Percentiles rank a stretch among this genome's conserved stretches.
These are phyloP conservation scores for Dactylellina parvicollis DNA, from an alignment of 2,329 filamentous ascomycete genomes.

Conservation along the genomic window DNA sequence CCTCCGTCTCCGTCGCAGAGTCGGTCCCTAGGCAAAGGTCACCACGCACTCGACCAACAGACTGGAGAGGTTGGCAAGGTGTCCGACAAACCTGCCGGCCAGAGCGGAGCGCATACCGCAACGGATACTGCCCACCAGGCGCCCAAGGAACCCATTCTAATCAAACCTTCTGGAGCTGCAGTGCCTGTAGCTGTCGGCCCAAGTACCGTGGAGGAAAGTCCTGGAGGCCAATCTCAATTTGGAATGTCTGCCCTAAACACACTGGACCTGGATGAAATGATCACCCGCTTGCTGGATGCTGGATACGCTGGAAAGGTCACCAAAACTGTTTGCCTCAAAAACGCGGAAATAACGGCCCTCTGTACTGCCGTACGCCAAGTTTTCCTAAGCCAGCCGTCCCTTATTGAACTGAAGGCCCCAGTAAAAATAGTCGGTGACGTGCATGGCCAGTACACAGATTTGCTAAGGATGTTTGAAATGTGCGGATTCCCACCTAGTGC, in stretches of 20 bases:
- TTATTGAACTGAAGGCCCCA: conserved; percentile 89
- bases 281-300: conserved; percentile 90
- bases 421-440: conserved; percentile 99
- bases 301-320: conserved; percentile 97
- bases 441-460: conserved; percentile 93
- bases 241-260: conserved; percentile 91
- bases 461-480: conserved; percentile 98
- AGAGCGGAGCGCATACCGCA: conserved; percentile 68
- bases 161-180: conserved; percentile 78
- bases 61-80: conserved; percentile 84
- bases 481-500: conserved; percentile 91
- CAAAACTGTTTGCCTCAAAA: conserved; percentile 96
- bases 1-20: conserved; percentile 57
- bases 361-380: conserved; percentile 89
- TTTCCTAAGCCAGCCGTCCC: conserved; percentile 87
- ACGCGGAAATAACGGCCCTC: conserved; percentile 94
- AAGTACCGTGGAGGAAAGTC: conserved; percentile 64
- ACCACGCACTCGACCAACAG: conserved; percentile 56
- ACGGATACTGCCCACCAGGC: conserved; percentile 69
- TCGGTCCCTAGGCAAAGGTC: conserved; percentile 57
- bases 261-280: conserved; percentile 96
- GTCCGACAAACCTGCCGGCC: conserved; percentile 85
- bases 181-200: conserved; percentile 72
- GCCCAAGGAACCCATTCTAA: conserved; percentile 87
- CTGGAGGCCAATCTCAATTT: conserved; percentile 66